Evolutionary conservation across 73 alveolate genomes (phyloP).

Genomic region (Paramecium sonneborni): DNA sequence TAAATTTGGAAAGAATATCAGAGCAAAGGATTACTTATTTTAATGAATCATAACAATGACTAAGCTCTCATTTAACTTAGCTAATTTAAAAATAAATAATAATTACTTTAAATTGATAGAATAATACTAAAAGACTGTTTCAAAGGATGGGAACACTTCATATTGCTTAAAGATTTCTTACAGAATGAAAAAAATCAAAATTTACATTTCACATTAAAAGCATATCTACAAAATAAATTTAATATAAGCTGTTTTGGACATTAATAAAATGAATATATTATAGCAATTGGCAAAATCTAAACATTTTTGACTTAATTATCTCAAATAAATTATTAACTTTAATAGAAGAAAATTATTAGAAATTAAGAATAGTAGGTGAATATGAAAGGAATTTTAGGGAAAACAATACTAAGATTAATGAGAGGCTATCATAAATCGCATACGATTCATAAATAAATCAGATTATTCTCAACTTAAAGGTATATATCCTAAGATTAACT

Average conservation of each 20-base stretch:
- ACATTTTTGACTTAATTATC: too few species aligned
- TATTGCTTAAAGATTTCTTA: background rate
- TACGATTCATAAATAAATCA: too few species aligned
- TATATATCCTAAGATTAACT: too few species aligned
- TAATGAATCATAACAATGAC: background rate
- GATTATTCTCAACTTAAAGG: too few species aligned
- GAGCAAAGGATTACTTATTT: background rate
- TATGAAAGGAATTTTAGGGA: too few species aligned
- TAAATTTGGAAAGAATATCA: background rate
- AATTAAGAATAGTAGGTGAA: too few species aligned
- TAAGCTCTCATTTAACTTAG: background rate
- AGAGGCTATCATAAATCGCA: background rate
- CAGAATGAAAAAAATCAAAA: too few species aligned
- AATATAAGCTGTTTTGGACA: background rate
- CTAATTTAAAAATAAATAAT: background rate
- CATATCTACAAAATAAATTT: background rate
- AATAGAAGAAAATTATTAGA: too few species aligned
- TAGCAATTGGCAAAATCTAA: too few species aligned
- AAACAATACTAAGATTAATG: too few species aligned
- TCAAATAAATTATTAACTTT: background rate
- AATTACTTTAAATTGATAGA: background rate
- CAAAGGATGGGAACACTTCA: background rate
- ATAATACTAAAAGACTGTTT: background rate
- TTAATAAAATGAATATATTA: background rate
- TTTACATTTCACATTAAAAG: background rate